Evolutionary conservation across 1,284 basidiomycete genomes (phyloP), one percentile per base, ranked within the genome.

Genomic region (Fomitopsis palustris): DNA sequence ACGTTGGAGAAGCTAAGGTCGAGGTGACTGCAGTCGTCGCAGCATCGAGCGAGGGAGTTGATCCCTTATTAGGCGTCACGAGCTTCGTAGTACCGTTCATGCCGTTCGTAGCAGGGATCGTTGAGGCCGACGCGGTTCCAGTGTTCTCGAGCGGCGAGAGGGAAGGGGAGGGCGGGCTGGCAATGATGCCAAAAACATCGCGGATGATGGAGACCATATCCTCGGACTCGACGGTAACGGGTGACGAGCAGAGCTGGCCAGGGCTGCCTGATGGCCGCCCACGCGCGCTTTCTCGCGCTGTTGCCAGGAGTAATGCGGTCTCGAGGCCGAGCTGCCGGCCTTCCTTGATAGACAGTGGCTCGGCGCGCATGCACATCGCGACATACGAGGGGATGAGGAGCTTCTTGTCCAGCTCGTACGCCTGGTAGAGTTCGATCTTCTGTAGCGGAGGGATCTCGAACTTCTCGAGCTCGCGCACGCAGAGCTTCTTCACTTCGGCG

Each of bases 401-500:
- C 42, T 74, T 72, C 21, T 74, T 74, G 68, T 86, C 81, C 59
- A 90, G 77, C 0, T 75, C 72, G 70, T 83, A 83, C 21, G 72
- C 66, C 51, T 82, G 78, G 64, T 85, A 86, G 17, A 84, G 75
- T 38, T 80, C 77, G 57, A 90, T 88, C 41, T 83, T 80, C 45
- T 81, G 78, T 45, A 90, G 79, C 0, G 87, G 84, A 19, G 81
- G 77, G 53, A 89, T 79, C 41, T 78, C 74, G 6, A 83, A 72
- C 65, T 77, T 80, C 65, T 90, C 84, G 1, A 90, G 79, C 60
- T 89, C 83, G 10, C 84, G 81, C 4, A 86, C 72, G 0, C 81
- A 81, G 2, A 90, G 80, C 5, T 71, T 70, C 59, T 85, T 82
- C 10, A 90, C 80, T 55, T 86, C 83, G 1, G 66, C 61, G 70